These are phyloP conservation scores for Pseudogymnoascus verrucosus DNA, from an alignment of 2,329 filamentous ascomycete genomes.

Conservation along the genomic window DNA sequence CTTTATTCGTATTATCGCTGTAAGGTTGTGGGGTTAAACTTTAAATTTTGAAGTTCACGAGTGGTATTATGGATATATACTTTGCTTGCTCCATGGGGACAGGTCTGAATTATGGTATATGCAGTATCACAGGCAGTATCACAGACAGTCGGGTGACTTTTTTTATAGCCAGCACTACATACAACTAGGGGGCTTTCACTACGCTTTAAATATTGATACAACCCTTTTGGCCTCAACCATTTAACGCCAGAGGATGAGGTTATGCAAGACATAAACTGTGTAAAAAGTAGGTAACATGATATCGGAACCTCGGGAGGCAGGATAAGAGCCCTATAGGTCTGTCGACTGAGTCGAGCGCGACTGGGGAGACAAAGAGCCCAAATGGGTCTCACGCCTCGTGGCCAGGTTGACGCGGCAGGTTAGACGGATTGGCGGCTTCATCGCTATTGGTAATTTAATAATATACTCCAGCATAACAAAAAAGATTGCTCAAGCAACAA, in stretches of 20 bases:
- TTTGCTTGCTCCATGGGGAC: neutral
- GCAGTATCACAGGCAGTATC: neutral
- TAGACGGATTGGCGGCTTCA: neutral
- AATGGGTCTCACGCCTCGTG: too few species aligned
- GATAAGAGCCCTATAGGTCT: too few species aligned
- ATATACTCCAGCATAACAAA: neutral
- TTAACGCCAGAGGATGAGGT: too few species aligned
- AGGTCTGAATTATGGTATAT: neutral
- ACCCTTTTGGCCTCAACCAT: too few species aligned
- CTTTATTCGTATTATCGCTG: too few species aligned
- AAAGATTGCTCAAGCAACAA: too few species aligned
- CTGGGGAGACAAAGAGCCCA: too few species aligned
- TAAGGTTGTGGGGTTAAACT: too few species aligned
- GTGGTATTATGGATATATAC: neutral
- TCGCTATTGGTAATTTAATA: neutral
- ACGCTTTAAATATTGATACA: too few species aligned
- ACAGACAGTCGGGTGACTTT: neutral
- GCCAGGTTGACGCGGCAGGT: neutral
- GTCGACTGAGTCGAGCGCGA: too few species aligned
- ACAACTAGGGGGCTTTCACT: neutral
- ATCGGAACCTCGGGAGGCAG: neutral
- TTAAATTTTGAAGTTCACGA: too few species aligned
- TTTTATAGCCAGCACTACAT: neutral
- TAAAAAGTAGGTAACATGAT: neutral
- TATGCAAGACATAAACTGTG: neutral